These are phyloP conservation scores for Elsinoe australis DNA, from an alignment of 2,329 filamentous ascomycete species.

Conservation along the genomic window DNA sequence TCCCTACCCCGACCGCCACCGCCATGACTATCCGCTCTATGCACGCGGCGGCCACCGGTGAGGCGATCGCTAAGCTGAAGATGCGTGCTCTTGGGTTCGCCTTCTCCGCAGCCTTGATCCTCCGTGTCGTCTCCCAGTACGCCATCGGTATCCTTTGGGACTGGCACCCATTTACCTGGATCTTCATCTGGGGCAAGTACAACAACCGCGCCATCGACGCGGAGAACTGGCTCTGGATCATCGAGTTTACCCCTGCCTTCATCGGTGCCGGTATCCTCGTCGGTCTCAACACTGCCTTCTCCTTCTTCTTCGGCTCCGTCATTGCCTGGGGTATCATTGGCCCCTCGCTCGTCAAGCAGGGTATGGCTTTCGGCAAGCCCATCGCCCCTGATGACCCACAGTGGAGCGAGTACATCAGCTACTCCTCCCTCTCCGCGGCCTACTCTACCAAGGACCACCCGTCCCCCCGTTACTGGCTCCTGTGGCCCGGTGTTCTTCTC, in stretches of 20 bases:
- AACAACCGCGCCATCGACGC: slow-evolving; percentile 43
- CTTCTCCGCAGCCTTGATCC: slow-evolving; percentile 43
- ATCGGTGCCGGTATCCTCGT: slow-evolving; percentile 53
- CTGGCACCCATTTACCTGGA: slow-evolving; percentile 34
- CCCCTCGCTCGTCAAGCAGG: slow-evolving; percentile 46
- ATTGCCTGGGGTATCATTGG: slow-evolving; percentile 51
- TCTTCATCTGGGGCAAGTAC: slow-evolving; percentile 42
- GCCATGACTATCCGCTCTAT: slow-evolving; percentile 55
- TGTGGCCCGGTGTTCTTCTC: slow-evolving; percentile 45
- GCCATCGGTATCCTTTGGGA: slow-evolving; percentile 52
- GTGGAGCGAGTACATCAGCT: slow-evolving; percentile 39
- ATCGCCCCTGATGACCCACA: slow-evolving; percentile 34
- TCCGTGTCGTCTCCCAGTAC: slow-evolving; percentile 51
- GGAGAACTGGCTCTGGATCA: slow-evolving; percentile 55
- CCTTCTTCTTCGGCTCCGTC: slow-evolving; percentile 49
- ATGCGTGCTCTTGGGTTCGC: slow-evolving; percentile 47
- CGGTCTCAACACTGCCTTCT: slow-evolving; percentile 51
- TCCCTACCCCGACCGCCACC: slow-evolving; percentile 52
- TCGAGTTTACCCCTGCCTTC: slow-evolving; percentile 54
- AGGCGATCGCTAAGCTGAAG: slow-evolving; percentile 47
- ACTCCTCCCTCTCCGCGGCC: slow-evolving; percentile 32
- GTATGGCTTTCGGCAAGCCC: slow-evolving; percentile 38
- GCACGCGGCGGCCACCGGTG: slow-evolving; percentile 47
- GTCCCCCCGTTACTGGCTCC: slow-evolving; percentile 45
- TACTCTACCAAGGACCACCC: slow-evolving; percentile 38